Conservation (phyloP, 2,329 filamentous ascomycete species). For the Cercospora brassicicola region DNA sequence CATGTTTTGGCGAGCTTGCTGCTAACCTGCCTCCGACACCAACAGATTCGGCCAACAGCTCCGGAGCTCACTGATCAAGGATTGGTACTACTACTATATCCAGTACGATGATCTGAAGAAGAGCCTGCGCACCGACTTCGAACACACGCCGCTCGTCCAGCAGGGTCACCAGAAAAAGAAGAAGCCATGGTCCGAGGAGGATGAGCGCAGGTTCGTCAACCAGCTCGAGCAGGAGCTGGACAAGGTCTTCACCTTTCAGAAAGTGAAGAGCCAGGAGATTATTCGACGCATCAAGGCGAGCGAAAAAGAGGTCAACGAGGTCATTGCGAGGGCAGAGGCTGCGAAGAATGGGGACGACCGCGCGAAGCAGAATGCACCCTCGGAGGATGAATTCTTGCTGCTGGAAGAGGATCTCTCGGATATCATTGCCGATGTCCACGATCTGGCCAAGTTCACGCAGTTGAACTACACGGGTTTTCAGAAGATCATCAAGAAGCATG, state of each 20-base stretch:
- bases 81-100: conserved; percentile 98
- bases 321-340: conserved; percentile 66
- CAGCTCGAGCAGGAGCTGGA: conserved; percentile 89
- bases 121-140: conserved; percentile 74
- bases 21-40: background rate
- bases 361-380: conserved; percentile 52
- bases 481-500: conserved; percentile 99
- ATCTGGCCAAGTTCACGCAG: conserved; percentile 96
- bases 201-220: conserved; percentile 84
- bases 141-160: conserved; percentile 49
- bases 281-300: conserved; percentile 82
- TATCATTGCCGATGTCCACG: conserved; percentile 97
- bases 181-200: conserved; percentile 81
- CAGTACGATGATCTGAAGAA: conserved; percentile 92
- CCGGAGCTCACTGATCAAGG: conserved; percentile 89
- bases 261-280: conserved; percentile 95
- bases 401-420: conserved; percentile 94
- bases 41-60: conserved; percentile 90
- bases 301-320: conserved; percentile 85
- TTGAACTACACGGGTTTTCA: conserved; percentile 98
- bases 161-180: conserved; percentile 41
- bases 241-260: conserved; percentile 96
- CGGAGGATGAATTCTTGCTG: conserved; percentile 89
- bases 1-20: conserved; percentile 4
- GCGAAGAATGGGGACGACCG: conserved; percentile 46